These are phyloP conservation scores for Trichoderma parareesei DNA, from an alignment of 495 filamentous ascomycete species.

Conservation along the genomic window DNA sequence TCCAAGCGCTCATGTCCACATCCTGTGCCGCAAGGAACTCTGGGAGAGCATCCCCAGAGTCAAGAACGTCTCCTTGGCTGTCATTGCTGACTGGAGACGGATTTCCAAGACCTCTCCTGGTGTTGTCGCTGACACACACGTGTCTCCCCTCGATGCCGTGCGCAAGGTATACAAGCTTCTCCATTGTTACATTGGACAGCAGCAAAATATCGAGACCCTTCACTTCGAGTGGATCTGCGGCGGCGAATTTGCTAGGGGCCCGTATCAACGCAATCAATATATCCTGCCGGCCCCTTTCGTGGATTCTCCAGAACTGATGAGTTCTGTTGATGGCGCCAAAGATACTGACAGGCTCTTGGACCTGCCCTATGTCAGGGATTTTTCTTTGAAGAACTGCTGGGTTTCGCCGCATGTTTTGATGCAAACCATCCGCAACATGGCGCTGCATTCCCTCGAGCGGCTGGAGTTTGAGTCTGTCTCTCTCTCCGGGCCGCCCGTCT, in stretches of 20 bases:
- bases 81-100: constrained; percentile 48
- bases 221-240: constrained; percentile 49
- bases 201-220: constrained; percentile 37
- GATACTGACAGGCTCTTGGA: constrained; percentile 18
- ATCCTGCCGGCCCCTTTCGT: constrained; percentile 46
- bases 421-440: constrained; percentile 21
- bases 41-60: constrained; percentile 42
- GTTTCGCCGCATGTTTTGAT: constrained; percentile 32
- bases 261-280: constrained; percentile 41
- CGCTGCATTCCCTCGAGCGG: constrained; percentile 20
- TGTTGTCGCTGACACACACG: constrained; percentile 25
- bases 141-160: constrained; percentile 37
- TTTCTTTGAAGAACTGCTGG: constrained; percentile 52
- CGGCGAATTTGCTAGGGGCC: constrained; percentile 47
- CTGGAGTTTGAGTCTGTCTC: constrained; percentile 40
- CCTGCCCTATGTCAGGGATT: constrained; percentile 40
- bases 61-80: constrained; percentile 32
- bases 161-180: constrained; percentile 37
- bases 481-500: constrained; percentile 25
- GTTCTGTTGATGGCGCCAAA: constrained; percentile 27
- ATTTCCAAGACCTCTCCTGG: constrained; percentile 31
- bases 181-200: constrained; percentile 26
- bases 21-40: constrained; percentile 39
- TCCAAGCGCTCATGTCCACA: constrained; percentile 37
- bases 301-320: constrained; percentile 34